phyloP scores from a whole-genome alignment of 441 rosid species.

The Euphorbia schlechtendalii region DNA sequence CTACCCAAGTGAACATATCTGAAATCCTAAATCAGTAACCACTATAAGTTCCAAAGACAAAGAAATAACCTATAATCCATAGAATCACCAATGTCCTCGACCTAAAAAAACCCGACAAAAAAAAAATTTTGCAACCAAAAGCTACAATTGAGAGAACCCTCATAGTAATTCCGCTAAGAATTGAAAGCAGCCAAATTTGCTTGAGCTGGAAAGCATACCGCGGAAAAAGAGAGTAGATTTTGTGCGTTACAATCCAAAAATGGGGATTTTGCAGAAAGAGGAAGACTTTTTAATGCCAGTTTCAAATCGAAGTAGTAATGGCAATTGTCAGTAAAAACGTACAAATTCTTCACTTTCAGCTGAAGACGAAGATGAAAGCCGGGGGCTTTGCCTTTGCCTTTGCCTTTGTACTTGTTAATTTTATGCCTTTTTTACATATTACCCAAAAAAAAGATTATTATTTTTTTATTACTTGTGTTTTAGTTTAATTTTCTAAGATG shows the following conservation, averaged over 20 bases:
- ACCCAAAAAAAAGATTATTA: too few species aligned
- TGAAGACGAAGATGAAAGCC: constrained; percentile 3
- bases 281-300: neutral
- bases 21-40: neutral
- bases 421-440: too few species aligned
- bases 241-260: constrained; percentile 9
- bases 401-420: too few species aligned
- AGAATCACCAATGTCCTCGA: constrained; percentile 1
- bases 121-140: neutral
- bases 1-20: neutral
- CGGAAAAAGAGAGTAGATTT: neutral
- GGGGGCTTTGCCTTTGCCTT: neutral
- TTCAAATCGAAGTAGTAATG: neutral
- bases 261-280: too few species aligned
- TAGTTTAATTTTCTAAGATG: too few species aligned
- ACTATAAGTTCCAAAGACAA: neutral
- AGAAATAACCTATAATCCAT: neutral
- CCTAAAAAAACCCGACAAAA: constrained; percentile 12
- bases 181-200: constrained; percentile 4
- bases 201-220: constrained; percentile 13
- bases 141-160: neutral
- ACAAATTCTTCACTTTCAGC: constrained; percentile 4
- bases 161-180: constrained; percentile 2
- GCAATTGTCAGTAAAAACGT: neutral
- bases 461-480: too few species aligned